Evolutionary conservation across 2,329 filamentous ascomycete species (phyloP).

Genomic region (Seiridium unicorne): DNA sequence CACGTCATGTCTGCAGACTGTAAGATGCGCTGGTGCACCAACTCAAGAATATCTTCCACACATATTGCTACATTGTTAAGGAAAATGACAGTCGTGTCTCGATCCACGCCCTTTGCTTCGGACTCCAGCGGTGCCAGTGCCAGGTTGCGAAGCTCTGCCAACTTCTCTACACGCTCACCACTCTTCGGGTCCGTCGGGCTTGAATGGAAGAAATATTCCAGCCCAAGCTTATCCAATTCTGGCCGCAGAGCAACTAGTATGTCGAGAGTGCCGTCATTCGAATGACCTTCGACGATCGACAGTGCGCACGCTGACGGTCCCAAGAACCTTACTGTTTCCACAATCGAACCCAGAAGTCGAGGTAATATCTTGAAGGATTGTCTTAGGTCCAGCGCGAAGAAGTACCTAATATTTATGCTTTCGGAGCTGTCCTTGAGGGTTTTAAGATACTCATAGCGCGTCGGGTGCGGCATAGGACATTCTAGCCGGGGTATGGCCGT

Average conservation of each 20-base stretch:
- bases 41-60: constrained; percentile 55
- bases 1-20: constrained; percentile 56
- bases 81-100: constrained; percentile 46
- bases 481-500: constrained; percentile 20
- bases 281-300: constrained; percentile 56
- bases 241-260: constrained; percentile 41
- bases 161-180: constrained; percentile 41
- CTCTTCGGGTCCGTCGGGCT: constrained; percentile 42
- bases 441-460: constrained; percentile 20
- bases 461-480: constrained; percentile 22
- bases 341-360: constrained; percentile 48
- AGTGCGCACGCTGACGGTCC: constrained; percentile 49
- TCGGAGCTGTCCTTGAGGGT: neutral
- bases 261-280: constrained; percentile 51
- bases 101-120: constrained; percentile 5
- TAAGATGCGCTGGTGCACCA: constrained; percentile 44
- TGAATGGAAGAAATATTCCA: constrained; percentile 39
- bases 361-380: constrained; percentile 44
- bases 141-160: constrained; percentile 51
- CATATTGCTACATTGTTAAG: constrained; percentile 54
- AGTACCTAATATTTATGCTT: constrained; percentile 31
- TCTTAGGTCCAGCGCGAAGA: constrained; percentile 53
- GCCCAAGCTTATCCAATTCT: constrained; percentile 35
- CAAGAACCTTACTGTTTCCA: constrained; percentile 48
- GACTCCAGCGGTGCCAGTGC: constrained; percentile 45